Evolutionary conservation across 129 eudicot species (phyloP), one percentile per base, ranked within the genome.

Genomic region (Artemisia tridentata): DNA sequence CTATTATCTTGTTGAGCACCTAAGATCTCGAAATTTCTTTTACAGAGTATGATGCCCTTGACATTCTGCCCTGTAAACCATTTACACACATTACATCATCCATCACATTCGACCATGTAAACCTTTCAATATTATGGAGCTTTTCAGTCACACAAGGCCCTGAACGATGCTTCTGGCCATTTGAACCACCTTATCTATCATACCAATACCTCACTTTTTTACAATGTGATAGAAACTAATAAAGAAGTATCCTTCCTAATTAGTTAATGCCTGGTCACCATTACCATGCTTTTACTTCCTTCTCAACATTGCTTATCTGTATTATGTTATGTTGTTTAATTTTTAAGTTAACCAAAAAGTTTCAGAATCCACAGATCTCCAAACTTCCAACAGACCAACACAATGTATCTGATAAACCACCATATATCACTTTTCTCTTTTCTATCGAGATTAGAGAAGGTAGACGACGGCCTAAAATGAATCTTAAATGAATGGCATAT

Each of bases 321-420:
- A 11, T 11, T 34, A 47, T 14, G 23, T 11, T 17, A 67, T 8
- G 21, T 21, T 23, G 41, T 19, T 29, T 47, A 6, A 20, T 14
- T 23, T 67, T 49, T 25, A 3, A 25, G 46, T 15, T 67, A 67
- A 67, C 72, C 47, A 49, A 23, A 23, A 67, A 43, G 14, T 58
- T 49, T 50, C 38, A 14, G 20, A 21, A 18, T 46, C 70, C 19
- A 20, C 10, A 65, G 8, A 7, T 20, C 71, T 4, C 34, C 6
- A 20, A 58, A 10, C 1, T 11, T 29, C 34, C 34, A 29, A 29
- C 34, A 29, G 34, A 29, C 10, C 63, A 21, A 21, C 20, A 53
- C 23, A 53, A 53, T 14, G 20, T 16, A 3, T 3, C 5, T 8
- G 17, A 53, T 53, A 17, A 53, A 53, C 20, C 19, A 12, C 59